A percentile compares a stretch with the other conserved stretches of the same genome.
Evolutionary conservation across 805 yeast species (phyloP).

Genomic region (Metschnikowia borealis): DNA sequence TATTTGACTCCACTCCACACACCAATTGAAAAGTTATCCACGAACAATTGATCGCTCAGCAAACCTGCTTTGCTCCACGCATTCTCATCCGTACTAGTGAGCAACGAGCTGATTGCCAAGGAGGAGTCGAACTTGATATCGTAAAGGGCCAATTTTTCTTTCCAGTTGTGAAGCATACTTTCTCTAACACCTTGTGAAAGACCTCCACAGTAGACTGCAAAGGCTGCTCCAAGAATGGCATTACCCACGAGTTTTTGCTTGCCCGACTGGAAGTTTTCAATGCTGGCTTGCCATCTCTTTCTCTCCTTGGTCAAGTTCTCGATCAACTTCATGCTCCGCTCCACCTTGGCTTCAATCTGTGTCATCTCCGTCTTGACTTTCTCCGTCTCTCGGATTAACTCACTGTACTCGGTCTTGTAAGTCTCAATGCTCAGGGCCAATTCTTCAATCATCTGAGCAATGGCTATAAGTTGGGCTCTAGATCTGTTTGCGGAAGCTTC

Average conservation of each 20-base stretch:
- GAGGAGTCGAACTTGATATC: slow-evolving; percentile 39
- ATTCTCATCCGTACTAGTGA: slow-evolving; percentile 39
- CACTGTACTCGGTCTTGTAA: slow-evolving; percentile 67
- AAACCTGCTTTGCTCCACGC: slow-evolving; percentile 54
- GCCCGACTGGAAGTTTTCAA: slow-evolving; percentile 46
- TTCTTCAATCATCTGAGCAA: slow-evolving; percentile 77
- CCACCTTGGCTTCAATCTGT: slow-evolving; percentile 54
- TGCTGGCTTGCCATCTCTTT: slow-evolving; percentile 65
- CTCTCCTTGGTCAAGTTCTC: slow-evolving; percentile 65
- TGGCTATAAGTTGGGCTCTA: slow-evolving; percentile 65
- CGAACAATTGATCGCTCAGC: slow-evolving; percentile 53
- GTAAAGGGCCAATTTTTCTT: slow-evolving; percentile 26
- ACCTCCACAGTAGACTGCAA: slow-evolving; percentile 56
- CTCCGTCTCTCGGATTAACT: slow-evolving; percentile 75
- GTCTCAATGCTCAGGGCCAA: slow-evolving; percentile 62
- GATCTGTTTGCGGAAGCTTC: slow-evolving; percentile 62
- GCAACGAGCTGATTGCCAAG: slow-evolving; percentile 30
- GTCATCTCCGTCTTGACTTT: slow-evolving; percentile 67
- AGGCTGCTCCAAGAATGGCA: slow-evolving; percentile 59
- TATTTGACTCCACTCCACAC: slow-evolving; percentile 43
- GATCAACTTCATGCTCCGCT: slow-evolving; percentile 58
- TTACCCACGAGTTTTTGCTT: slow-evolving; percentile 57
- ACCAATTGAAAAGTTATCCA: slow-evolving; percentile 62
- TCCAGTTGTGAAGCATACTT: slow-evolving; percentile 33
- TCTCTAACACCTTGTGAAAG: slow-evolving; percentile 48